Base-by-base conservation (phyloP, 2,329 filamentous ascomycete genomes). In the Ceratocystis eucalypticola region DNA sequence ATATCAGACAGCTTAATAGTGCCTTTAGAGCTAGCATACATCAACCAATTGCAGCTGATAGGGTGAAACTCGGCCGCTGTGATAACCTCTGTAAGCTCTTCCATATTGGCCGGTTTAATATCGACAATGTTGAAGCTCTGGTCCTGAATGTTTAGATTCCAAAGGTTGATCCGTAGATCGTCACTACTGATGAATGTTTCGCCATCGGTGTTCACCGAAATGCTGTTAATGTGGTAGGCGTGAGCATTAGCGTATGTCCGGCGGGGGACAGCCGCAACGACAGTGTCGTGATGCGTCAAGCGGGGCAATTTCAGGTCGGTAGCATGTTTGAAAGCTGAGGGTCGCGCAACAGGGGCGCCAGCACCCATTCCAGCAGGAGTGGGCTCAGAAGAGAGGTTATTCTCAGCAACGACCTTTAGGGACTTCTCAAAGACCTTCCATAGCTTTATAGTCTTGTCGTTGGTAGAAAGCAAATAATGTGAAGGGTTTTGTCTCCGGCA, bases 341-440 rank as follows among this genome's bases (percentile, higher is more conserved):
- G 80, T 74, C 91, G 84, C 68, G 91, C 84, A 55, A 70, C 65
- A 55, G 87, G 85, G 61, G 91, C 91, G 67, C 89, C 91, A 69
- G 88, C 91, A 70, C 88, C 88, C 71, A 85, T 82, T 72, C 78
- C 84, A 74, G 83, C 79, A 8, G 93, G 91, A 44, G 94, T 96
- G 72, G 96, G 80, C 76, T 99, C 94, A 74, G 93, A 89, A 25
- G 93, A 96, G 66, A 99, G 82, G 73, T 99, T 99, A 80, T 99
- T 99, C 80, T 99, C 94, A 22, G 94, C 94, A 69, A 99, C 94
- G 55, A 99, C 94, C 77, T 97, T 97, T 74, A 99, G 83, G 65
- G 93, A 97, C 81, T 99, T 99, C 79, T 99, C 94, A 73, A 97
- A 99, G 63, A 99, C 93, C 77, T 99, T 99, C 94, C 94, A 99